Base-by-base conservation (phyloP, 192 early-diverging fungal genomes). In the Umbelopsis ramanniana region DNA sequence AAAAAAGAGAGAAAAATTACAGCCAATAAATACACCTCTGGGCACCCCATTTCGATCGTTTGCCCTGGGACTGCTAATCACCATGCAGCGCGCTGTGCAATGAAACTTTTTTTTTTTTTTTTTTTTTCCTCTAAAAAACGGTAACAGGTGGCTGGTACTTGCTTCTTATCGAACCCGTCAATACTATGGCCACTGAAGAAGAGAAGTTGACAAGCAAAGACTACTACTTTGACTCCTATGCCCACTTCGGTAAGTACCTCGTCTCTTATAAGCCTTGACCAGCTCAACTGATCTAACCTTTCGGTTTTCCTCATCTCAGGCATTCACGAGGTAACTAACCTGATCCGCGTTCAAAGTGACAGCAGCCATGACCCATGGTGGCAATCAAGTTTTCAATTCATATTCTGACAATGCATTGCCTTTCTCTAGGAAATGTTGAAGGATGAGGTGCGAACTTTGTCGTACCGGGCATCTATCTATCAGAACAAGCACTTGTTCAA, bases 211-310 rank as follows among this genome's bases (percentile, higher is more conserved):
- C 79, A 11, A 76, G 74, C 73, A 81, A 81, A 54, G 79, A 96
- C 83, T 98, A 98, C 81, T 99, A 99, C 90, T 99, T 98, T 89
- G 95, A 99, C 86, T 98, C 96, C 48, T 99, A 98, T 86, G 94
- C 97, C 22, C 93, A 95, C 87, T 97, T 94, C 78, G 93, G 93
- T 89, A 83, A 79, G 74, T 78, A 78, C 6, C 45, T 48, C 35
- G 21, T 37, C 50, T 46, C 43, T 66, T 53, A 22, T 70, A 66
- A 52, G 29, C 17, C 2, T 8, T 4, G 10, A 22, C 63, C 47
- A 67, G 70, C 70, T 79, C 77, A 70, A 48, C 33, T 67, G 53
- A 67, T 55, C 50, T 19, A 23, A 23, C 45, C 7, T 35, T 53
- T n/a, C 47, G 26, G 35, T 29, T 75, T 8, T 52, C 33, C 19